Evolutionary conservation across 1,139 yeast genomes (phyloP).

Genomic region (Petasospora fabianii): DNA sequence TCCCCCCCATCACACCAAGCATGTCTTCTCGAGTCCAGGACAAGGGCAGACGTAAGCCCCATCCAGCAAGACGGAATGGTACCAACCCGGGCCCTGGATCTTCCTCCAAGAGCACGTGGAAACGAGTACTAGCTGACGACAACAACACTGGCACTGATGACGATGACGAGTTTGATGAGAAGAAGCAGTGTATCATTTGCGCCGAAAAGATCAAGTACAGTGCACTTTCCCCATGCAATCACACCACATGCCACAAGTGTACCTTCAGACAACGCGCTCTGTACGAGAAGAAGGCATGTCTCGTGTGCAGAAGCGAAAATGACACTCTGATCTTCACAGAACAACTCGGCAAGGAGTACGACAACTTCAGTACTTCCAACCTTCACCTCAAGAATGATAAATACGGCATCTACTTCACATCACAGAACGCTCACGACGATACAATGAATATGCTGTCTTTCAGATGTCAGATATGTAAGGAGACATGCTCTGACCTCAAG

Average conservation of each 20-base stretch:
- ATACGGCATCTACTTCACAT: constrained; percentile 50
- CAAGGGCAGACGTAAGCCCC: constrained; percentile 12
- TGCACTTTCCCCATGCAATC: constrained; percentile 81
- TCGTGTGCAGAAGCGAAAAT: constrained; percentile 77
- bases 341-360: constrained; percentile 38
- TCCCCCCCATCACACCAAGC: not conserved
- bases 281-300: constrained; percentile 69
- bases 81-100: no score
- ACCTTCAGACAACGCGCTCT: constrained; percentile 79
- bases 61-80: no score
- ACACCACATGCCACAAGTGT: constrained; percentile 79
- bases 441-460: constrained; percentile 52
- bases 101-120: constrained; percentile 13
- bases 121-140: constrained; percentile 15
- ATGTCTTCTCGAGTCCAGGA: constrained; percentile 7
- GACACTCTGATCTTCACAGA: constrained; percentile 57
- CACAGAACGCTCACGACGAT: constrained; percentile 37
- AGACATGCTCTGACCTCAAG: constrained; percentile 45
- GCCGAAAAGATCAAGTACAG: constrained; percentile 63
- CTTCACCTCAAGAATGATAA: constrained; percentile 40
- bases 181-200: constrained; percentile 72
- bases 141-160: constrained; percentile 13
- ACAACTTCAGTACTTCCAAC: constrained; percentile 31
- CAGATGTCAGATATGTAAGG: constrained; percentile 50
- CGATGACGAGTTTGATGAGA: constrained; percentile 35